Base-by-base conservation (phyloP, 1,284 basidiomycete genomes). In the Fomes fomentarius region DNA sequence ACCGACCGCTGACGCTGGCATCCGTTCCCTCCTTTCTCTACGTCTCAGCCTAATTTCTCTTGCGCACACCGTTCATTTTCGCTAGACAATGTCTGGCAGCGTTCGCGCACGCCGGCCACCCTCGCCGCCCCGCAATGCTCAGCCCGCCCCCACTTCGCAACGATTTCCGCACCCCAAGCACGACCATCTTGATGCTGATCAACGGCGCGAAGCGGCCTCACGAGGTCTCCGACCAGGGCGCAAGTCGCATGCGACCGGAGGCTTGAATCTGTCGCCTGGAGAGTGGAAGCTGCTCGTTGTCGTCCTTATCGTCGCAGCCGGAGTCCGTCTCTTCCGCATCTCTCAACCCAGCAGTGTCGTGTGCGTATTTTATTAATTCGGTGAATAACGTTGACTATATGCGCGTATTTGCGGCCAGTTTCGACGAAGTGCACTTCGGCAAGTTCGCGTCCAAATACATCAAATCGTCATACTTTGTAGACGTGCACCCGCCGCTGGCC, bases 391-490 rank as follows among this genome's bases (percentile, higher is more conserved):
- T 46, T 55, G 11, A 14, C 22, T 45, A 28, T 53, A 28, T 38
- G 33, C 39, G 35, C 15, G 24, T 39, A 38, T 40, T 19, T 39
- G 17, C 17, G 37, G 6, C 9, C 66, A 96, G 94, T 17, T 98
- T 98, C 70, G 95, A 98, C 67, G 95, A 98, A 72, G 95, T 97
- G 0, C 95, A 97, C 71, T 97, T 98, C 72, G 95, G 95, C 57
- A 96, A 96, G 70, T 96, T 97, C 69, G 92, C 95, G 1, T 82
- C 85, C 50, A 94, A 93, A 65, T 96, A 93, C 71, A 91, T 96
- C 78, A 92, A 93, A 72, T 91, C 89, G 14, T 82, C 85, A 48
- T 96, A 95, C 75, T 93, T 94, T 74, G 85, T 99, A 72, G 97
- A 99, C 68, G 96, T 99, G 1, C 96, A 99, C 69, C 96, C 97